Evolutionary conservation across 768 basidiomycete species (phyloP), one percentile per base, ranked within the genome.

Genomic region (Pholiota microspora): DNA sequence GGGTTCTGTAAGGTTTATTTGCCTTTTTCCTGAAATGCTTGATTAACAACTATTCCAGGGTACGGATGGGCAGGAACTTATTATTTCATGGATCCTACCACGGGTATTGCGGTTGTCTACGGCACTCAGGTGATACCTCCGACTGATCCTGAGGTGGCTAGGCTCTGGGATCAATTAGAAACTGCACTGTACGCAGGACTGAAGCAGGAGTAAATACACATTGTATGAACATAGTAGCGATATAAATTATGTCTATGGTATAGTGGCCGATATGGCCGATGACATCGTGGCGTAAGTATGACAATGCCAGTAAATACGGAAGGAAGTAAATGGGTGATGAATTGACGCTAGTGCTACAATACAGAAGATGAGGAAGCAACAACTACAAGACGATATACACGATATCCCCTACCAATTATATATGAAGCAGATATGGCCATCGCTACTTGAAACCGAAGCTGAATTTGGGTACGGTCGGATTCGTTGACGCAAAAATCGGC

Each of bases 31-130:
- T 23, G 23, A 10, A 24, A 3, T 7, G 27, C 9, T n/a, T 47
- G 24, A 31, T 21, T 18, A 13, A 42, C 45, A 27, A 5, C 23
- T 44, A 7, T 4, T 12, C 38, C 1, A 71, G 71, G 71, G 71
- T 63, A 50, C 24, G 73, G 73, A 21, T 74, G 68, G 68, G 71
- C 71, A n/a, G 65, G 65, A 18, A 72, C 73, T 1, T 66, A 59
- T 38, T 66, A 65, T 46, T 66, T 70, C 28, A 61, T 73, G 48
- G 73, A 75, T 53, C 71, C 71, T 16, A 60, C 57, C 3, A 68
- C 70, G 2, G 72, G 72, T 2, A 61, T 75, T 32, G 71, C 71
- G 0, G 61, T 61, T 4, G 70, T 72, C 0, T 68, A 69, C 51
- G 72, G 70, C 12, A 69, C 70, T 7, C 73, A 75, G 52, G 48